Evolutionary conservation across 2,329 filamentous ascomycete genomes (phyloP).

Genomic region (Exophiala phaeomuriformis): DNA sequence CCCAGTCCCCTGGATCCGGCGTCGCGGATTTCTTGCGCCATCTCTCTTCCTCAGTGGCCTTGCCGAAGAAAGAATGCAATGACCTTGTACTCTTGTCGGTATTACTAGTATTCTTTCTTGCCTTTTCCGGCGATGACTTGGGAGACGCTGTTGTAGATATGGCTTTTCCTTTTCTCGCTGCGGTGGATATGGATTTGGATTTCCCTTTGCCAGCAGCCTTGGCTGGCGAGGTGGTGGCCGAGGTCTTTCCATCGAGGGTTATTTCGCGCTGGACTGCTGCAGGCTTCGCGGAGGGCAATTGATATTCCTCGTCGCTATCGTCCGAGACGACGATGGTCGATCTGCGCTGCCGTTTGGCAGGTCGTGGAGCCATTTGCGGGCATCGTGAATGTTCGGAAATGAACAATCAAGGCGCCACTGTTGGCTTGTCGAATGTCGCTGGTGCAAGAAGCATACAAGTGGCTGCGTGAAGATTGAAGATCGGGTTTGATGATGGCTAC

Average conservation of each 20-base stretch:
- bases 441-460: neutral
- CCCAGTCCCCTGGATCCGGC: conserved; percentile 15
- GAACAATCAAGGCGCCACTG: neutral
- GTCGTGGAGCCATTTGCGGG: conserved; percentile 24
- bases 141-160: conserved; percentile 21
- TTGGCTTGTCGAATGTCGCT: neutral
- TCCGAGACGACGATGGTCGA: conserved; percentile 24
- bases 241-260: conserved; percentile 20
- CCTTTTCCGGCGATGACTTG: conserved; percentile 32
- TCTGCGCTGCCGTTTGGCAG: conserved; percentile 28
- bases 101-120: conserved; percentile 24
- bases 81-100: conserved; percentile 30
- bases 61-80: conserved; percentile 38
- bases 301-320: conserved; percentile 13
- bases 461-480: neutral
- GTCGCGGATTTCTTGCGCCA: conserved; percentile 31
- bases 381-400: conserved; percentile 9
- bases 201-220: conserved; percentile 10
- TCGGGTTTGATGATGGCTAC: neutral
- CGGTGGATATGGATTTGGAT: conserved; percentile 1
- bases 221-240: conserved; percentile 12
- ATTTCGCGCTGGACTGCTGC: conserved; percentile 16
- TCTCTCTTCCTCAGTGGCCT: conserved; percentile 36
- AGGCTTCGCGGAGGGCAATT: conserved; percentile 4
- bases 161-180: conserved; percentile 7